Evolutionary conservation across 2,329 filamentous ascomycete genomes (phyloP).

Genomic region (Cryphonectria carpinicola): DNA sequence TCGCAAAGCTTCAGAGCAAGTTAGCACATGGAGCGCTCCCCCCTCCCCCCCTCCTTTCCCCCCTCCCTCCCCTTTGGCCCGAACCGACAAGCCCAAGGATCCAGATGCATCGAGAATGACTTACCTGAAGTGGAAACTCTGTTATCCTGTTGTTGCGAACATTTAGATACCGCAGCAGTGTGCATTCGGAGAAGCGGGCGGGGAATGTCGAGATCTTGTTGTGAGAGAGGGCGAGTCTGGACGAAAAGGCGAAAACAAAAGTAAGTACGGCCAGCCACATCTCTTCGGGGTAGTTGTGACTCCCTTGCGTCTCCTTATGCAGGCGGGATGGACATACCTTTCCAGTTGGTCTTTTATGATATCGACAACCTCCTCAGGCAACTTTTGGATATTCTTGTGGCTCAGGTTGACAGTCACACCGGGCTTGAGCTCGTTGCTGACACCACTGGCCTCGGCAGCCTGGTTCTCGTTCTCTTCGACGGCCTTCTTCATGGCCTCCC

Average conservation of each 20-base stretch:
- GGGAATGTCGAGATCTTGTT: conserved; percentile 75
- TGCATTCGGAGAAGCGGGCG: conserved; percentile 73
- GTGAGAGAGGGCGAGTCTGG: conserved; percentile 78
- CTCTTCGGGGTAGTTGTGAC: conserved; percentile 1
- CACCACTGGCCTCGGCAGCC: conserved; percentile 61
- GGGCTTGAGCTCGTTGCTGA: conserved; percentile 65
- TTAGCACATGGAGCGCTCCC: conserved; percentile 12
- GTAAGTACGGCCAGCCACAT: conserved; percentile 31
- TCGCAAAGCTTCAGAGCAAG: conserved; percentile 71
- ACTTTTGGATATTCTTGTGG: conserved; percentile 70
- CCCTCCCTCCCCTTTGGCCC: neutral
- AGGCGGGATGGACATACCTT: conserved; percentile 53
- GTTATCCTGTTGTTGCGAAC: conserved; percentile 75
- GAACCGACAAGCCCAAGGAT: neutral
- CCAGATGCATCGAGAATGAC: conserved; percentile 30
- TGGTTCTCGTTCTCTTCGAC: conserved; percentile 68
- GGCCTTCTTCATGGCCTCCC: conserved; percentile 69
- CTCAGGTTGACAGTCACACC: conserved; percentile 80
- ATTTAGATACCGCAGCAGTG: conserved; percentile 78
- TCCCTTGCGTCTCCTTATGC: conserved; percentile 17
- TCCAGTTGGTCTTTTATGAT: conserved; percentile 76
- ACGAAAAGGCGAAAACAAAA: conserved; percentile 17
- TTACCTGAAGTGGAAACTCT: conserved; percentile 62
- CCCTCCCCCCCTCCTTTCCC: too few relatives aligned
- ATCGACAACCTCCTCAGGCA: conserved; percentile 75